Conservation (phyloP, 306 rosid species). For the Dicorynia guianensis region DNA sequence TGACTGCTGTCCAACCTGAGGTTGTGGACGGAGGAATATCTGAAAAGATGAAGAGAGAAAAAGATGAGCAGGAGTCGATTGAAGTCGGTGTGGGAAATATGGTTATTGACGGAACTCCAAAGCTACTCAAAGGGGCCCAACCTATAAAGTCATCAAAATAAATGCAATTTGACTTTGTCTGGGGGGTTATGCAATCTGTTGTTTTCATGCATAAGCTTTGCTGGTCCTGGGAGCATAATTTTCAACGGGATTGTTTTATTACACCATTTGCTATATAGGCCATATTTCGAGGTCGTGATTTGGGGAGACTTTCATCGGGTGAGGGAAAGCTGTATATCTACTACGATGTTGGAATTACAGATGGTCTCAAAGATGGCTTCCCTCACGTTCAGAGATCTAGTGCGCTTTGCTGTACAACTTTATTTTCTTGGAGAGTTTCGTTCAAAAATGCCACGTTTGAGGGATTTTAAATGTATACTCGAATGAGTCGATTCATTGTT, state of each 20-base stretch:
- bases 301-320: slow-evolving; percentile 31
- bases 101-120: slow-evolving; percentile 62
- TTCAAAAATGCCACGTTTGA: slow-evolving; percentile 39
- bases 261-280: slow-evolving; percentile 20
- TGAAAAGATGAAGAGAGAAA: slow-evolving; percentile 56
- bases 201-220: slow-evolving; percentile 23
- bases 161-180: slow-evolving; percentile 13
- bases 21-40: slow-evolving; percentile 35
- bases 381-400: slow-evolving; percentile 25
- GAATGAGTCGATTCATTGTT: slow-evolving; percentile 39
- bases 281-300: slow-evolving; percentile 38
- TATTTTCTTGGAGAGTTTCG: slow-evolving; percentile 32
- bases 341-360: neutral
- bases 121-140: slow-evolving; percentile 52
- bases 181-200: slow-evolving; percentile 35
- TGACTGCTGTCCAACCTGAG: slow-evolving; percentile 42
- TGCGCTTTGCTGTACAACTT: slow-evolving; percentile 3
- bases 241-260: slow-evolving; percentile 27
- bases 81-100: slow-evolving; percentile 71
- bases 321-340: slow-evolving; percentile 33
- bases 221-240: slow-evolving; percentile 24
- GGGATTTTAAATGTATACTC: slow-evolving; percentile 49
- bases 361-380: slow-evolving; percentile 29
- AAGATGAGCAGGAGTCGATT: slow-evolving; percentile 68
- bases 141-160: slow-evolving; percentile 33